Evolutionary conservation across 257 asterid genomes (phyloP), one percentile per base, ranked within the genome.

Genomic region (Hygrophila difformis): DNA sequence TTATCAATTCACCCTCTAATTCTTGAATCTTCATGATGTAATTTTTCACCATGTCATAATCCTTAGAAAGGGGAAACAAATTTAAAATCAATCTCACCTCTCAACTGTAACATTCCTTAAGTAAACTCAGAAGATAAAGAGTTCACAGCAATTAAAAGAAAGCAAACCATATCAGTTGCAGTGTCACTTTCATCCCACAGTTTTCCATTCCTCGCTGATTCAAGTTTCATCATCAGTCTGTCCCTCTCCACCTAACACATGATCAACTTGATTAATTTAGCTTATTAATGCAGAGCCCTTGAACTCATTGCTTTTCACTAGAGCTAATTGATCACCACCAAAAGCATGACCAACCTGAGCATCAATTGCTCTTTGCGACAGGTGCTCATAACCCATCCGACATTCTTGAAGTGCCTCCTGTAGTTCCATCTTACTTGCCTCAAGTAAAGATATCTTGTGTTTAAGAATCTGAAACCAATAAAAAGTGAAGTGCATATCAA

Each of bases 391-490:
- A 63, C 66, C 69, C 12, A 61, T 57, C 34, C 67, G 84, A 29
- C 81, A 68, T 55, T 77, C 83, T 35, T 79, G 78, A 46, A 85
- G 87, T 53, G 77, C 97, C 53, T 67, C 63, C 28, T 73, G 87
- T 52, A 89, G 52, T 49, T 73, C 87, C 39, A 61, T 60, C 54
- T 85, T 84, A 73, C 93, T 91, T 64, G 84, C 81, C 70, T 91
- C 98, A 35, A 86, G 88, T 66, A 86, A 68, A 13, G 95, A 78
- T 65, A 91, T 70, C 70, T 86, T 91, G 69, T 80, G 93, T 75
- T 82, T 80, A 29, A 91, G 93, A 68, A 71, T 80, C 98, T 91
- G 71, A 8, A 57, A 42, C 59, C 57, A 13, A 56, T 43, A 19
- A 58, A 36, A 13, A 1, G 14, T 15, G 9, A 19, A 44, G 57